Conservation (phyloP, 148 eudicot species). For the Gaultheria prostrata region DNA sequence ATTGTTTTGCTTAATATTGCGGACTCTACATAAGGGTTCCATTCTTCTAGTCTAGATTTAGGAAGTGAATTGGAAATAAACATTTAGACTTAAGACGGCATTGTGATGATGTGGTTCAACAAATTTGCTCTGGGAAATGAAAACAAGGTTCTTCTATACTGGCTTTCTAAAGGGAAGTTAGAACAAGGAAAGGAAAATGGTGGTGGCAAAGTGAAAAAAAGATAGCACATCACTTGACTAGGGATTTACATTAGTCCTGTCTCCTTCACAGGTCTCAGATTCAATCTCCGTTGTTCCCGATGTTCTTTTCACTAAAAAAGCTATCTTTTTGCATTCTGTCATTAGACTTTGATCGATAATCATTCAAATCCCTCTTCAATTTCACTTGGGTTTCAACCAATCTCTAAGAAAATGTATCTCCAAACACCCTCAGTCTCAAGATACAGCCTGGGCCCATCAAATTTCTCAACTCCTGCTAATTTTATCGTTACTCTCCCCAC, state of each 20-base stretch:
- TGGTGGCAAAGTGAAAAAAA: not conserved
- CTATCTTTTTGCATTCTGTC: not conserved
- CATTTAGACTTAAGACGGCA: too few species aligned
- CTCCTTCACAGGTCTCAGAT: too few species aligned
- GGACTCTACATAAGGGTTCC: too few species aligned
- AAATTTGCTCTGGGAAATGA: not conserved
- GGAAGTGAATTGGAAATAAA: too few species aligned
- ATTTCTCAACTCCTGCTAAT: conserved; percentile 6
- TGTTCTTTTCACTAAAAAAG: not conserved
- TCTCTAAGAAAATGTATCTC: conserved; percentile 20
- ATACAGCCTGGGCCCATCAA: conserved; percentile 6
- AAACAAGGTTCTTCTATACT: not conserved
- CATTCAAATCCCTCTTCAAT: not conserved
- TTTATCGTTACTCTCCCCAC: not conserved
- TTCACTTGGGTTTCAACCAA: not conserved
- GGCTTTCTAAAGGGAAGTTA: not conserved
- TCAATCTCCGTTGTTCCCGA: too few species aligned
- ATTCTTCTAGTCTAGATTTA: too few species aligned
- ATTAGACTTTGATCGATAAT: not conserved
- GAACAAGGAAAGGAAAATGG: too few species aligned
- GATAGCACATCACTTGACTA: not conserved
- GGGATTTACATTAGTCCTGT: too few species aligned
- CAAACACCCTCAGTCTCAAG: conserved; percentile 25
- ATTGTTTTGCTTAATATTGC: too few species aligned
- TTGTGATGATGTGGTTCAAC: not conserved